Evolutionary conservation across 306 rosid species (phyloP), one percentile per base, ranked within the genome.

Genomic region (Cicer judaicum): DNA sequence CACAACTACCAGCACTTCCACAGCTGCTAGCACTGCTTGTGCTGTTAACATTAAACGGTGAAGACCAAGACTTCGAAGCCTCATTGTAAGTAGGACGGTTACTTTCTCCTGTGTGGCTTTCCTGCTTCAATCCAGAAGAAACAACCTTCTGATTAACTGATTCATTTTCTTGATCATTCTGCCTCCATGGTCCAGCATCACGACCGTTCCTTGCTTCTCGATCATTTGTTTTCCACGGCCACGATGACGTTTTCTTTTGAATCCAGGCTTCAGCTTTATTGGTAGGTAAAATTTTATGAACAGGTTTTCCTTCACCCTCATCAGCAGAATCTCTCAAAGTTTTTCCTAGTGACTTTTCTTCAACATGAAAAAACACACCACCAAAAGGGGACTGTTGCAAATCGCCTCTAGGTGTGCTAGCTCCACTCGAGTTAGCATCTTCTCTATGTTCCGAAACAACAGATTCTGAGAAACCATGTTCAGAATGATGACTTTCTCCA

Each of bases 1-100:
- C 87, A 74, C 87, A 81, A 67, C 95, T 92, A 85, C 88, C 92
- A 42, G 90, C 87, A 83, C 99, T 92, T 68, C 99, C 99, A 44
- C 91, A 84, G 87, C 99, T 95, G 84, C 99, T 92, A 65, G 87
- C 98, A 87, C 99, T 95, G 82, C 99, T 88, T 64, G 93, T 86
- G 85, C 98, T 92, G 90, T 92, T 95, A 74, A 89, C 84, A 84
- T 95, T 92, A 72, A 88, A 80, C 14, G 89, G 81, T 53, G 89
- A 85, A 24, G 88, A 86, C 95, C 96, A 90, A 68, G 97, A 92
- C 48, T 91, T 92, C 0, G 92, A 59, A 61, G 91, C 96, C 80
- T 92, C 98, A 15, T 78, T 88, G 62, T 86, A 87, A 74, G 61
- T 76, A 73, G 80, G 85, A 55, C 88, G 88, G 67, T 79, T 81